Evolutionary conservation across 345 rosid genomes (phyloP).

Genomic region (Boechera retrofracta): DNA sequence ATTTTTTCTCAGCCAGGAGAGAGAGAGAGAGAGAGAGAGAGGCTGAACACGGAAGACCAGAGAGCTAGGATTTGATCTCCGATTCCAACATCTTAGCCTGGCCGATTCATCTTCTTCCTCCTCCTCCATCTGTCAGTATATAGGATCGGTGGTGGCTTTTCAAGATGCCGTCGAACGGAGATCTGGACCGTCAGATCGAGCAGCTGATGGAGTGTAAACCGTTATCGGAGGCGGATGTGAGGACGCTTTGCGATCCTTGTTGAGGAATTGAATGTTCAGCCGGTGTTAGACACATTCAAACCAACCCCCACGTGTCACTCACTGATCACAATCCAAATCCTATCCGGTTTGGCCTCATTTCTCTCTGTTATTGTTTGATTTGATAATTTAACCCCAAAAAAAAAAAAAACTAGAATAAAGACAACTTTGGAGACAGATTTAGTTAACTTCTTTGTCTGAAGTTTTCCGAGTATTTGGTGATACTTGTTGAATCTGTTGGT

Average conservation of each 20-base stretch:
- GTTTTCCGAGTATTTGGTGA: too few relatives aligned
- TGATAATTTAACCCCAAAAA: too few relatives aligned
- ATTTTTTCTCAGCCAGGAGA: conserved; percentile 24
- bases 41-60: conserved; percentile 16
- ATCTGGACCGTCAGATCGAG: conserved; percentile 97
- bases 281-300: conserved; percentile 12
- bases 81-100: background rate
- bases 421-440: too few relatives aligned
- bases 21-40: background rate
- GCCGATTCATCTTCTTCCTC: background rate
- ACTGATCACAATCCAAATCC: too few relatives aligned
- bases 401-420: too few relatives aligned
- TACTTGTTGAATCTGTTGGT: too few relatives aligned
- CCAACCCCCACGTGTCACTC: too few relatives aligned
- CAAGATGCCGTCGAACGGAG: conserved; percentile 87
- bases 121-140: background rate
- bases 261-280: conserved; percentile 99
- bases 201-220: conserved; percentile 98
- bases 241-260: conserved; percentile 94
- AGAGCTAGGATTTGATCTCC: conserved; percentile 26
- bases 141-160: background rate
- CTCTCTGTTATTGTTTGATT: too few relatives aligned
- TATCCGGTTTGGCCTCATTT: too few relatives aligned
- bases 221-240: conserved; percentile 85
- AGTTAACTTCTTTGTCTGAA: too few relatives aligned